Evolutionary conservation across 2,329 filamentous ascomycete species (phyloP), one percentile per base, ranked within the genome.

Genomic region (Penicillium janthinellum): DNA sequence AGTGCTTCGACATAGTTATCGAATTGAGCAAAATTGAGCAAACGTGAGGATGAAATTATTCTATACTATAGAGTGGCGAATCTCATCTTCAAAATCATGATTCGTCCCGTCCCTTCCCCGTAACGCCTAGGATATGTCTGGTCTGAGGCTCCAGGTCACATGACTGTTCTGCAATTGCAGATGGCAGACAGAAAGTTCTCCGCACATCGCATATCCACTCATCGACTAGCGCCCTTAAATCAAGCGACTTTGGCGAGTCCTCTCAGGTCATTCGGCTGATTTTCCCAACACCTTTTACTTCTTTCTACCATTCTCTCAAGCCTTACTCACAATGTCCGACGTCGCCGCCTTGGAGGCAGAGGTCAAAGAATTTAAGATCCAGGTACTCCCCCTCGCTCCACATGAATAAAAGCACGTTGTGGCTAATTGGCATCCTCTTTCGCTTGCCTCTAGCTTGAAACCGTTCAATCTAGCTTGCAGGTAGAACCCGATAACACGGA

Each of bases 401-500:
- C 17, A 17, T 53, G 20, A 3, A 39, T 22, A 17, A 20, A 51
- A 51, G 25, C 42, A 38, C 31, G 48, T 8, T 25, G 17, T 45
- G 14, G 53, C 64, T 67, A 56, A 68, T 12, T n/a, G n/a, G 54
- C 4, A n/a, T 5, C 48, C 61, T 25, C 61, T 25, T 25, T 14
- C 50, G 8, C 28, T 8, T 70, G 50, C 60, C 20, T 35, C n/a
- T 70, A 93, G 90, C 86, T 96, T 73, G 90, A 93, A 71, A 88
- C 91, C 39, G 88, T 96, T 60, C 81, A 88, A 70, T 82, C 86
- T 57, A 90, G 90, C 66, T 86, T 96, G 58, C 88, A 89, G 76
- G 88, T 90, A 76, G 91, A 95, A 71, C 88, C 92, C 64, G 88
- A 90, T 60, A 94, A 92, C 77, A 82, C 81, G 70, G 92, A 94